These are phyloP conservation scores for Schizonepeta tenuifolia DNA, from an alignment of 257 asterid species.

Conservation along the genomic window DNA sequence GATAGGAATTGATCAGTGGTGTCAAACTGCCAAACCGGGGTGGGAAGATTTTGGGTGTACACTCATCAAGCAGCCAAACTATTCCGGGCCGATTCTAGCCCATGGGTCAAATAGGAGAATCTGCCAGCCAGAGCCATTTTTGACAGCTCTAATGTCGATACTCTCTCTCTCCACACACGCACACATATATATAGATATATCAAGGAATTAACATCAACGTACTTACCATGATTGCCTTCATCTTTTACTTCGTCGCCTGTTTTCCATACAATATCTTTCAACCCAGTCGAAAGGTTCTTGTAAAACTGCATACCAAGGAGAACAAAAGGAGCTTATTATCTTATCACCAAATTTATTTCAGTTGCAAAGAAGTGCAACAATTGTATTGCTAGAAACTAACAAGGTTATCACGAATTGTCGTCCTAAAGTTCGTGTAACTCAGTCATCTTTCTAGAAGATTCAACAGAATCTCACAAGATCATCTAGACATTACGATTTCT, in stretches of 20 bases:
- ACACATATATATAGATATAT: too few relatives aligned
- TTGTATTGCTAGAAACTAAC: neutral
- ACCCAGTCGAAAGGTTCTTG: constrained; percentile 82
- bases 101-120: neutral
- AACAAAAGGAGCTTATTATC: neutral
- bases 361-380: neutral
- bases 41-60: too few relatives aligned
- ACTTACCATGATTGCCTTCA: constrained; percentile 52
- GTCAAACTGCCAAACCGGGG: neutral
- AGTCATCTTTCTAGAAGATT: neutral
- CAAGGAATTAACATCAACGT: neutral
- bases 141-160: neutral
- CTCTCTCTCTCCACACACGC: neutral
- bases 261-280: constrained; percentile 93
- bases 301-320: constrained; percentile 57
- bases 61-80: too few relatives aligned
- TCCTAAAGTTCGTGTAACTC: neutral
- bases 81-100: neutral
- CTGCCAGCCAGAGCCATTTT: neutral
- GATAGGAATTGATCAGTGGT: neutral
- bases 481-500: neutral
- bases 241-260: constrained; percentile 62
- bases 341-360: neutral
- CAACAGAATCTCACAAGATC: neutral
- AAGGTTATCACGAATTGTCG: neutral